Conservation (phyloP, 225 moss, liverwort and hornwort genomes). For the Pseudoscleropodium purum region DNA sequence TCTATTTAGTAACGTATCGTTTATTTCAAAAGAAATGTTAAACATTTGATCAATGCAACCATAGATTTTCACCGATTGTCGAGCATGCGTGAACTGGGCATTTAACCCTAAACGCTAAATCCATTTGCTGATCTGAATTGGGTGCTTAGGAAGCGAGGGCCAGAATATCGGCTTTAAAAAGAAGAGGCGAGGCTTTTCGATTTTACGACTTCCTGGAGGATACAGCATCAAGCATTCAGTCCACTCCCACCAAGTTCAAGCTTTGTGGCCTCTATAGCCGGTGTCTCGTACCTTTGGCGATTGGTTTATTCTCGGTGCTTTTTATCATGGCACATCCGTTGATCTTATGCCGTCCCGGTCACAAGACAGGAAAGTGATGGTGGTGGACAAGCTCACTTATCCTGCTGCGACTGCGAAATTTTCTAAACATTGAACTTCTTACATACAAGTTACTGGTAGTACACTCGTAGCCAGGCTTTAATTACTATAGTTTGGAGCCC, state of each 20-base stretch:
- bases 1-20: not conserved
- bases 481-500: not conserved
- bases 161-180: not conserved
- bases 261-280: not conserved
- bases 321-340: not conserved
- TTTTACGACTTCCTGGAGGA: conserved; percentile 8
- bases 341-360: not conserved
- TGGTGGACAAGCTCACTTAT: not conserved
- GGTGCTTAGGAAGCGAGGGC: not conserved
- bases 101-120: not conserved
- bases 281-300: not conserved
- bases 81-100: not conserved
- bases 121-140: not conserved
- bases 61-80: not conserved
- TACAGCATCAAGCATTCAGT: not conserved
- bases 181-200: not conserved
- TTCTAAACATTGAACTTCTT: not conserved
- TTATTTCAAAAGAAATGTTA: not conserved
- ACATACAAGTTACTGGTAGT: not conserved
- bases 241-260: not conserved
- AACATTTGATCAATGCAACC: not conserved
- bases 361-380: not conserved
- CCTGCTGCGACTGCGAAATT: not conserved
- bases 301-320: not conserved
- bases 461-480: no score